phyloP scores from a whole-genome alignment of 164 flowering plant genomes.

The Paratinospora sagittata region DNA sequence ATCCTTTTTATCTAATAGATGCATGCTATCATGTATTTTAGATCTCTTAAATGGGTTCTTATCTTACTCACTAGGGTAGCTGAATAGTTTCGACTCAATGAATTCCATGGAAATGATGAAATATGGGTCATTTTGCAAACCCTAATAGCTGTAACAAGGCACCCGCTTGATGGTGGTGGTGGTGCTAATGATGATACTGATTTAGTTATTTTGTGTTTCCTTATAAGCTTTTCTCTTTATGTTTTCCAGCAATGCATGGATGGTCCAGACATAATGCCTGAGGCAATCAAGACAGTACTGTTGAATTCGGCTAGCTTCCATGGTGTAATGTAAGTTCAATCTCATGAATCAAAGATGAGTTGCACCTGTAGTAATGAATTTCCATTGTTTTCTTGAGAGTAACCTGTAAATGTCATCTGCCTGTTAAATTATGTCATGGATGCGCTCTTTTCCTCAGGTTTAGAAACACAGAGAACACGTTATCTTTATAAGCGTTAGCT shows the following conservation, averaged over 20 bases:
- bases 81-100: background rate
- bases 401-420: conserved; percentile 3
- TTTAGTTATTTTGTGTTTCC: background rate
- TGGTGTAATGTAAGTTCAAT: conserved; percentile 27
- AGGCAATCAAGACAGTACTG: conserved; percentile 61
- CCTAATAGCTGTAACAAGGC: too few species aligned
- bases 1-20: too few species aligned
- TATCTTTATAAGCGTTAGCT: background rate
- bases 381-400: background rate
- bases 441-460: background rate
- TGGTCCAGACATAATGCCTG: conserved; percentile 48
- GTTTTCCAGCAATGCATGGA: conserved; percentile 62
- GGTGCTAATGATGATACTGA: too few species aligned
- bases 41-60: background rate
- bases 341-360: background rate
- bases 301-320: conserved; percentile 62
- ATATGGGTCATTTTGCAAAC: background rate
- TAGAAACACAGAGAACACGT: background rate
- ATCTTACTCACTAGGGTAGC: background rate
- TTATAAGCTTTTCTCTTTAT: background rate
- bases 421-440: background rate
- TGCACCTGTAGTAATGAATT: background rate
- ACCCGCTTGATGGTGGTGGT: background rate
- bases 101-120: background rate
- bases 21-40: too few species aligned